These are phyloP conservation scores for Rugonectria rugulosa DNA, from an alignment of 2,329 filamentous ascomycete species.

Conservation along the genomic window DNA sequence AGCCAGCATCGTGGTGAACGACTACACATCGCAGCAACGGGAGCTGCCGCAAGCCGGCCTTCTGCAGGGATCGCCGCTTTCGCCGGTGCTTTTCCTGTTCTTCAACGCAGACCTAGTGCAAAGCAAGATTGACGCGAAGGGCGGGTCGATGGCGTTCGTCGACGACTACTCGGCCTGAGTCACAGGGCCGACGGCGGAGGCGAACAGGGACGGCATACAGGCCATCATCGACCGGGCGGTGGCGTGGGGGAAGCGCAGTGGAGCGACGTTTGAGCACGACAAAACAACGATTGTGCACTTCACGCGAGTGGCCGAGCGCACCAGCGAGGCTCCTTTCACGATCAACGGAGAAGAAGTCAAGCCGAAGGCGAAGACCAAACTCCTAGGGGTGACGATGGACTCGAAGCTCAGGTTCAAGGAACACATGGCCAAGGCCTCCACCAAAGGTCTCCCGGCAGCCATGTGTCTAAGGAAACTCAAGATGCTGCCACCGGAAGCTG, in stretches of 20 bases:
- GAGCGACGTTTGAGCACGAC: slow-evolving; percentile 35
- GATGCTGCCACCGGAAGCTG: slow-evolving; percentile 29
- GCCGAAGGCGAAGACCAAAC: slow-evolving; percentile 20
- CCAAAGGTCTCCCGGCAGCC: slow-evolving; percentile 32
- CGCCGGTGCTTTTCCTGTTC: no score
- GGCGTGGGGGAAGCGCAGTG: slow-evolving; percentile 28
- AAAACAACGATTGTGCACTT: slow-evolving; percentile 39
- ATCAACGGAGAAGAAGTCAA: slow-evolving; percentile 12
- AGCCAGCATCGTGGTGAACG: slow-evolving; percentile 14
- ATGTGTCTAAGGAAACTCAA: slow-evolving; percentile 26
- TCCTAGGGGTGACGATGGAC: slow-evolving; percentile 25
- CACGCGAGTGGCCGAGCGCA: slow-evolving; percentile 15
- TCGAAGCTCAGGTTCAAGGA: slow-evolving; percentile 32
- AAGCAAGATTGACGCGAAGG: slow-evolving; percentile 33
- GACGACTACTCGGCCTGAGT: slow-evolving; percentile 38
- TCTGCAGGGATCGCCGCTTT: no score
- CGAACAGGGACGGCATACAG: slow-evolving; percentile 30
- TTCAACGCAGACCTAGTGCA: slow-evolving; percentile 42
- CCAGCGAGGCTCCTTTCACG: slow-evolving; percentile 6
- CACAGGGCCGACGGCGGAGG: slow-evolving; percentile 24
- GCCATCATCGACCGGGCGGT: slow-evolving; percentile 24
- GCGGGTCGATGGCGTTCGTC: slow-evolving; percentile 37
- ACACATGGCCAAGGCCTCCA: slow-evolving; percentile 30
- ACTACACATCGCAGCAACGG: neutral
- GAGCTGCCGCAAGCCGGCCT: no score